A percentile compares a stretch with the other conserved stretches of the same genome.
phyloP scores from a whole-genome alignment of 2,329 filamentous ascomycete genomes.

The Coleophoma eucalyptorum region DNA sequence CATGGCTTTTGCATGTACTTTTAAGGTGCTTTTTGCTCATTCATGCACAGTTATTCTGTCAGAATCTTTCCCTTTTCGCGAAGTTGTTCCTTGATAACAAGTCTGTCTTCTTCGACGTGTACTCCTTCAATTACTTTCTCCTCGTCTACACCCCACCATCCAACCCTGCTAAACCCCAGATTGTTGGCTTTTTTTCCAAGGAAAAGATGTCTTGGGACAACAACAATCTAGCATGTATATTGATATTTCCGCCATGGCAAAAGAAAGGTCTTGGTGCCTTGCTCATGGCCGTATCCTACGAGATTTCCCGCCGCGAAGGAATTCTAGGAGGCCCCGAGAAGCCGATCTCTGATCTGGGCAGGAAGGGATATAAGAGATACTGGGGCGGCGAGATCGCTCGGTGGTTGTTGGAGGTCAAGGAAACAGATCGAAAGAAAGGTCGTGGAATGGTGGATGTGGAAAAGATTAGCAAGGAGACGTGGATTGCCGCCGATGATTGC shows the following conservation, averaged over 20 bases:
- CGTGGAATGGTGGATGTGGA: conserved; percentile 56
- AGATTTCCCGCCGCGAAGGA: conserved; percentile 79
- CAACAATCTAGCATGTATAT: conserved; percentile 94
- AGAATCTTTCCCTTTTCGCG: conserved; percentile 92
- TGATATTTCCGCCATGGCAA: conserved; percentile 95
- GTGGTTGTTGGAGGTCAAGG: conserved; percentile 45
- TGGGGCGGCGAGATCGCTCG: conserved; percentile 83
- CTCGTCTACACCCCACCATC: conserved; percentile 69
- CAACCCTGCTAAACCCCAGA: conserved; percentile 36
- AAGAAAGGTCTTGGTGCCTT: conserved; percentile 82
- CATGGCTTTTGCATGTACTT: background rate
- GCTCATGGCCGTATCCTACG: conserved; percentile 91
- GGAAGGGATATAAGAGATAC: conserved; percentile 77
- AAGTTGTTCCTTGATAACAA: conserved; percentile 99
- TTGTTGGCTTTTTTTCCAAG: conserved; percentile 97
- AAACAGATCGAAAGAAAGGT: conserved; percentile 18
- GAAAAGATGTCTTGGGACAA: conserved; percentile 99
- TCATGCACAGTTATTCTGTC: conserved; percentile 68
- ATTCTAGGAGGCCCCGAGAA: conserved; percentile 91
- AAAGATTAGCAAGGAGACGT: conserved; percentile 72
- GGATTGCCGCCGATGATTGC: conserved; percentile 83
- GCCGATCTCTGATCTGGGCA: conserved; percentile 81
- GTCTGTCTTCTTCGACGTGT: conserved; percentile 95
- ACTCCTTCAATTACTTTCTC: conserved; percentile 91
- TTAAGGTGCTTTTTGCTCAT: background rate